Base-by-base conservation (phyloP, 2,329 filamentous ascomycete genomes). In the Catunica adiposa region DNA sequence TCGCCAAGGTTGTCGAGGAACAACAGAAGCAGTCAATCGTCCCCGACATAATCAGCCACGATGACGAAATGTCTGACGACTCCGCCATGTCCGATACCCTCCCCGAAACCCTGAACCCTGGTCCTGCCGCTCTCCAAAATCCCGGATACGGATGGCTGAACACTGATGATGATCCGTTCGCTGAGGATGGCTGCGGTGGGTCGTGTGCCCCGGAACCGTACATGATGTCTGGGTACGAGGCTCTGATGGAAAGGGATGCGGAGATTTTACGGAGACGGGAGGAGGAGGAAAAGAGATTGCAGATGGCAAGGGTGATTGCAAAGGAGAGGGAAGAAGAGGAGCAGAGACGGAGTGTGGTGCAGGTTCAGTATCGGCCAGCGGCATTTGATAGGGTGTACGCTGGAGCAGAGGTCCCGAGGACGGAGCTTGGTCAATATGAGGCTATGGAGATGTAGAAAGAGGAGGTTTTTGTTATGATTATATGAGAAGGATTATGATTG, bases 141-240 rank as follows among this genome's bases (percentile, higher is more conserved):
- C 37, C 17, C 11, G 29, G 31, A 25, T 34, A 34, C 17, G 54
- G 51, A 14, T 59, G 54, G 57, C 37, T 59, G 14, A 52, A 51
- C 51, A 47, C 54, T 3, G 55, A 53, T 8, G 50, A 55, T 3
- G 20, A 58, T 40, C 52, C 53, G 17, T 58, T 58, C 29, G 26
- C 52, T 38, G 53, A 58, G 38, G 78, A 82, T 61, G 57, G 57
- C 20, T 58, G 57, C 20, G 54, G 57, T 29, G 53, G 54, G 26
- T 65, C 63, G 60, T 67, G 48, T 3, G 73, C 78, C 59, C 79
- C 78, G 40, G 87, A 94, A 67, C 88, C 88, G 0, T 95, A 95
- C 68, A 94, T 95, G 78, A 67, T 78, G 51, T 83, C 80, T 5
- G 89, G 89, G 14, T 95, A 94, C 65, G 84, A 87, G 63, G 73